Conservation (phyloP, 1,139 yeast genomes). For the Geotrichum histeridarum region DNA sequence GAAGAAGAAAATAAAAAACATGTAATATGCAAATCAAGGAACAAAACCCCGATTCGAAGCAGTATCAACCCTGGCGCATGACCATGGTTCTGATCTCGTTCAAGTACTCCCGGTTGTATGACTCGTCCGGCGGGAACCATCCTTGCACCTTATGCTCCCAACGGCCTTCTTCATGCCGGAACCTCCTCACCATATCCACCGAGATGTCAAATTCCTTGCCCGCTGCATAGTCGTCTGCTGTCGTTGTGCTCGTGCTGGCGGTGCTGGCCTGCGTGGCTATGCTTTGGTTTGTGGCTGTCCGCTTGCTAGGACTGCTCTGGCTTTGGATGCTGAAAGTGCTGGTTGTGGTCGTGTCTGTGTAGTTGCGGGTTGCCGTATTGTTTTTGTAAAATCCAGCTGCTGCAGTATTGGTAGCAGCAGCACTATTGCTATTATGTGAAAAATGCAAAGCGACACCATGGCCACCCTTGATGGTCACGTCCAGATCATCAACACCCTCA, state of each 20-base stretch:
- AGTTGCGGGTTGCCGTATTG: slow-evolving; percentile 11
- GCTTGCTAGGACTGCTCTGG: background rate
- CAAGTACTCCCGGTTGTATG: slow-evolving; percentile 41
- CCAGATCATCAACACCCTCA: slow-evolving; percentile 46
- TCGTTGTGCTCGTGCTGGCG: slow-evolving; percentile 16
- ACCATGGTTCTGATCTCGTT: slow-evolving; percentile 57
- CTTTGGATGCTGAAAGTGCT: slow-evolving; percentile 18
- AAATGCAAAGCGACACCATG: slow-evolving; percentile 3
- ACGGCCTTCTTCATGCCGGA: slow-evolving; percentile 49
- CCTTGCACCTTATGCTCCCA: slow-evolving; percentile 47
- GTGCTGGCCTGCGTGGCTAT: background rate
- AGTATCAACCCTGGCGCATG: slow-evolving; percentile 24
- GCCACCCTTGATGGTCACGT: slow-evolving; percentile 23
- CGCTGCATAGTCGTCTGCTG: slow-evolving; percentile 25
- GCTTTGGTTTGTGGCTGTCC: background rate
- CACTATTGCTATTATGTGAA: background rate
- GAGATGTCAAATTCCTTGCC: slow-evolving; percentile 45
- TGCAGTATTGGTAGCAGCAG: background rate
- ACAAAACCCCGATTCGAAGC: background rate
- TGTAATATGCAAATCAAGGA: background rate
- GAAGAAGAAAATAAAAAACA: background rate
- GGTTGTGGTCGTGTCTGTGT: slow-evolving; percentile 18
- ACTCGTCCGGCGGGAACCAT: slow-evolving; percentile 49
- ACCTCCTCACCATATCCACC: slow-evolving; percentile 41
- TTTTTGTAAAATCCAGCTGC: background rate